phyloP scores from a whole-genome alignment of 2,329 filamentous ascomycete species.

The Penicillium sp. region DNA sequence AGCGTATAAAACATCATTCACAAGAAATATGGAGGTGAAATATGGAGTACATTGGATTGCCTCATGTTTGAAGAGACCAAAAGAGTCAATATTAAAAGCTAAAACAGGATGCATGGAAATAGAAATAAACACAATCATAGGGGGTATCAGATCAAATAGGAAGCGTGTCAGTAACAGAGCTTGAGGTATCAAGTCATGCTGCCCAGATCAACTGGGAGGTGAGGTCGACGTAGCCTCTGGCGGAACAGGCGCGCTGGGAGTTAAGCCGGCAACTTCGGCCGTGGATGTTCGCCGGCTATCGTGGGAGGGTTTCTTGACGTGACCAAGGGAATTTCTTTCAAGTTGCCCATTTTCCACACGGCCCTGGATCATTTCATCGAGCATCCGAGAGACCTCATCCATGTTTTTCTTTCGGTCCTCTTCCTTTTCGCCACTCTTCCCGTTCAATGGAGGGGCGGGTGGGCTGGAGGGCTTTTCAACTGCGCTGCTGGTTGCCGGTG shows the following conservation, averaged over 20 bases:
- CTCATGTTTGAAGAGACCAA: too few relatives aligned
- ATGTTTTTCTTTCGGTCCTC: slow-evolving; percentile 58
- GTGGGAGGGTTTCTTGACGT: slow-evolving; percentile 51
- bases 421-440: slow-evolving; percentile 31
- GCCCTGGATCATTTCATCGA: slow-evolving; percentile 95
- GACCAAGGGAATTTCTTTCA: slow-evolving; percentile 61
- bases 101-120: slow-evolving; percentile 14
- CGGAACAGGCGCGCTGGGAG: slow-evolving; percentile 20
- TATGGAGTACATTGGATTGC: too few relatives aligned
- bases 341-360: slow-evolving; percentile 71
- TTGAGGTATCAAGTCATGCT: slow-evolving; percentile 4
- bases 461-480: slow-evolving; percentile 24
- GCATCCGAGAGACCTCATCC: slow-evolving; percentile 86
- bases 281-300: slow-evolving; percentile 35
- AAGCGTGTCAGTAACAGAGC: slow-evolving; percentile 18
- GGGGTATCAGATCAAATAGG: slow-evolving; percentile 25
- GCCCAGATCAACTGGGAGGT: slow-evolving; percentile 8
- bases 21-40: too few relatives aligned
- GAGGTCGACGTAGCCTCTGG: slow-evolving; percentile 12
- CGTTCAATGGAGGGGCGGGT: slow-evolving; percentile 29
- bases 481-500: slow-evolving; percentile 7
- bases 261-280: slow-evolving; percentile 24
- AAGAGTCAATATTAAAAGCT: slow-evolving; percentile 8
- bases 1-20: too few relatives aligned
- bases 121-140: slow-evolving; percentile 11